Conservation (phyloP, 1,139 yeast genomes). For the Kurtzmaniella natalensis region DNA sequence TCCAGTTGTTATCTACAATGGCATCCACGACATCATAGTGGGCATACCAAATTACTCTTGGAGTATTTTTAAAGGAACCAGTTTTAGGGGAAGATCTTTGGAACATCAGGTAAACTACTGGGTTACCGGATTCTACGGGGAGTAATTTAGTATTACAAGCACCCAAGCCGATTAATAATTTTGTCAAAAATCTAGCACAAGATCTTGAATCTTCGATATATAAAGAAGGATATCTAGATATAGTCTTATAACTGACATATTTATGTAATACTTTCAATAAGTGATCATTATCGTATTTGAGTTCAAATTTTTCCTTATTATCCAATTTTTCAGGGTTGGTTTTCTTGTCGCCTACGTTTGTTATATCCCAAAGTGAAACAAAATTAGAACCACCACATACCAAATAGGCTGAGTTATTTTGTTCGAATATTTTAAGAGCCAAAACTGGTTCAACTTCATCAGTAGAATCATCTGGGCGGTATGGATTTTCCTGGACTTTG, state of each 20-base stretch:
- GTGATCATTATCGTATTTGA: constrained; percentile 43
- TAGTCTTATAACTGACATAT: constrained; percentile 68
- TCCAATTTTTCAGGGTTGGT: background rate
- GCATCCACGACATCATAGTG: constrained; percentile 91
- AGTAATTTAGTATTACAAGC: constrained; percentile 63
- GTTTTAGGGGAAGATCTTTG: constrained; percentile 29
- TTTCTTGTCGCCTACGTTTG: constrained; percentile 15
- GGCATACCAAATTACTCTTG: constrained; percentile 78
- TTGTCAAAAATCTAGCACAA: constrained; percentile 75
- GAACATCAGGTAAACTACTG: constrained; percentile 76
- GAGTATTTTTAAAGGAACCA: constrained; percentile 11
- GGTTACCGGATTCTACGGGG: constrained; percentile 75
- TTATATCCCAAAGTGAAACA: constrained; percentile 34
- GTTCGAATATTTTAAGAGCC: constrained; percentile 25
- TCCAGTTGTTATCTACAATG: constrained; percentile 56
- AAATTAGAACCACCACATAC: constrained; percentile 38
- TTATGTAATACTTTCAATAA: constrained; percentile 59
- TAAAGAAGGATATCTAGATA: constrained; percentile 64
- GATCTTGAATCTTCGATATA: constrained; percentile 77
- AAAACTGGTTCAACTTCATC: constrained; percentile 16
- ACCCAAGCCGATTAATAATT: constrained; percentile 64
- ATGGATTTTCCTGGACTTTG: background rate
- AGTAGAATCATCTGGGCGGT: background rate
- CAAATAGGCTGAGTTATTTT: constrained; percentile 21
- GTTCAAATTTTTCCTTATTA: constrained; percentile 1